Evolutionary conservation across 1,284 basidiomycete genomes (phyloP).

Genomic region (Papiliotrema terrestris): DNA sequence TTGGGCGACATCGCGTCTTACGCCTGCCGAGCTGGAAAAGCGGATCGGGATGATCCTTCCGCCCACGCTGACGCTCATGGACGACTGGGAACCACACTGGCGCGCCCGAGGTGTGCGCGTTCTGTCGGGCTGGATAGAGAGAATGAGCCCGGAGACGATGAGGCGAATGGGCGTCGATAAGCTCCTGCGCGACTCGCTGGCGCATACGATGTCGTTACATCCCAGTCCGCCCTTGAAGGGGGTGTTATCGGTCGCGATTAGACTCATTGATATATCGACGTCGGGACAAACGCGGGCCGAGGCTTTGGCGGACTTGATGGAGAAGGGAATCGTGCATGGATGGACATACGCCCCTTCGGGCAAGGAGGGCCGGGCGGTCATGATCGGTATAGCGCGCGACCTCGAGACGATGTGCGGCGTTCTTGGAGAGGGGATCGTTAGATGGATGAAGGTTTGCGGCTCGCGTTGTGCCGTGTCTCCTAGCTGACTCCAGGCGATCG

Average conservation of each 20-base stretch:
- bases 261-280: conserved; percentile 13
- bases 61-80: conserved; percentile 45
- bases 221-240: conserved; percentile 31
- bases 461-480: neutral
- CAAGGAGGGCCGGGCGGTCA: conserved; percentile 29
- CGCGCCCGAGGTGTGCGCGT: conserved; percentile 33
- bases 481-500: conserved; percentile 26
- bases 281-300: conserved; percentile 20
- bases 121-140: conserved; percentile 31
- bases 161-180: conserved; percentile 42
- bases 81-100: conserved; percentile 47
- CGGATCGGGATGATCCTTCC: conserved; percentile 42
- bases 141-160: conserved; percentile 22
- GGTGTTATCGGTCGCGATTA: conserved; percentile 27
- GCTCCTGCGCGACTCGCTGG: conserved; percentile 36
- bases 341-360: conserved; percentile 45
- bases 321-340: conserved; percentile 32
- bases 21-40: conserved; percentile 20
- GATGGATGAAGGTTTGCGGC: conserved; percentile 45
- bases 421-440: conserved; percentile 32
- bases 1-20: conserved; percentile 17
- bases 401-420: conserved; percentile 31
- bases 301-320: conserved; percentile 35
- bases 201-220: conserved; percentile 42
- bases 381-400: conserved; percentile 30